phyloP scores from a whole-genome alignment of 768 basidiomycete genomes.

The Suillus bovinus region DNA sequence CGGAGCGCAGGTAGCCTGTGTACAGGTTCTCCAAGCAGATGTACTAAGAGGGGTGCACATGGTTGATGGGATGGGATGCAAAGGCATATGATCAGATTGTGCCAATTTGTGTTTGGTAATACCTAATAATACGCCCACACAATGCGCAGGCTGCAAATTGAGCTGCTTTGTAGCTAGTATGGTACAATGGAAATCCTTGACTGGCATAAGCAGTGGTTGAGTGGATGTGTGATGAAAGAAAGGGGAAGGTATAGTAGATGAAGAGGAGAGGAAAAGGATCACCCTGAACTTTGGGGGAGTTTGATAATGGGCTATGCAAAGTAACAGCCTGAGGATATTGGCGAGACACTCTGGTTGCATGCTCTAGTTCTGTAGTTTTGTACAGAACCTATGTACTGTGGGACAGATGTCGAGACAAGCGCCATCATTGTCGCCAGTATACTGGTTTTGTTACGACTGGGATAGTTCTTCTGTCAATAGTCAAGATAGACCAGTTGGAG shows the following conservation, averaged over 20 bases:
- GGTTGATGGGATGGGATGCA: constrained; percentile 39
- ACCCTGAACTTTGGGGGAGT: constrained; percentile 35
- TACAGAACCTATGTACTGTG: constrained; percentile 36
- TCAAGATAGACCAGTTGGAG: too few relatives aligned
- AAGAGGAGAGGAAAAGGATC: constrained; percentile 55
- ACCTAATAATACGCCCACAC: constrained; percentile 48
- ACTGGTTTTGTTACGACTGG: not conserved
- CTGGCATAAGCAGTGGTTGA: constrained; percentile 57
- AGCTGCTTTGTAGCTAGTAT: constrained; percentile 38
- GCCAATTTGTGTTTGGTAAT: constrained; percentile 63
- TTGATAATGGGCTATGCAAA: constrained; percentile 27
- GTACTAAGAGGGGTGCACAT: constrained; percentile 37
- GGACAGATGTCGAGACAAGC: constrained; percentile 32
- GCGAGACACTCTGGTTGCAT: constrained; percentile 33
- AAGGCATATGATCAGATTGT: constrained; percentile 52
- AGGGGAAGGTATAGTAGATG: constrained; percentile 38
- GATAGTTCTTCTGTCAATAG: too few relatives aligned
- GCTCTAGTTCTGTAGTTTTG: constrained; percentile 19
- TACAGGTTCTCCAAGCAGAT: constrained; percentile 45
- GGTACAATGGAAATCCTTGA: constrained; percentile 50
- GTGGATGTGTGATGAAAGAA: constrained; percentile 46
- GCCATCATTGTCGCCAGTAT: constrained; percentile 23
- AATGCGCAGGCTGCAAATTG: constrained; percentile 23
- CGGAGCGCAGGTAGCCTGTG: constrained; percentile 31
- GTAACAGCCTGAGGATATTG: constrained; percentile 33